Percentiles rank a stretch among this genome's conserved stretches.
These are phyloP conservation scores for Ehretia macrophylla DNA, from an alignment of 257 asterid species.

Conservation along the genomic window DNA sequence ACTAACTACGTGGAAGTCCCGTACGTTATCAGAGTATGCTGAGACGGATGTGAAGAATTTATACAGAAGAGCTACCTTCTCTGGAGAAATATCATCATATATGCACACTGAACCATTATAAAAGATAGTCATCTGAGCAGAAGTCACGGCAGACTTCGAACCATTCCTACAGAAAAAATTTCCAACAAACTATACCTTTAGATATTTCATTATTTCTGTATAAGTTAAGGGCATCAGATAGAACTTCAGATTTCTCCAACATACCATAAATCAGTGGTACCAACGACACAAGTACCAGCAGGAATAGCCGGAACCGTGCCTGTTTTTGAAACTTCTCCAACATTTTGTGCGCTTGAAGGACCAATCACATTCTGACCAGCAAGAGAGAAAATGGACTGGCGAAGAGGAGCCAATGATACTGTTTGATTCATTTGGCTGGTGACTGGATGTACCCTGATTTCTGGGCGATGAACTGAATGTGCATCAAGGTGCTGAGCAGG, in stretches of 20 bases:
- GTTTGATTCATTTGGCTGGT: slow-evolving; percentile 20
- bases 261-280: slow-evolving; percentile 72
- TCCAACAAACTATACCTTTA: slow-evolving; percentile 13
- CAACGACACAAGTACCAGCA: slow-evolving; percentile 43
- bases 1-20: neutral
- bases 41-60: neutral
- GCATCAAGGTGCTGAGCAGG: slow-evolving; percentile 31
- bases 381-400: slow-evolving; percentile 31
- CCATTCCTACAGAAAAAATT: slow-evolving; percentile 36
- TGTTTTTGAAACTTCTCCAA: slow-evolving; percentile 23
- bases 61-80: slow-evolving; percentile 52
- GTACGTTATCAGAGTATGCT: neutral
- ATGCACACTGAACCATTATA: slow-evolving; percentile 82
- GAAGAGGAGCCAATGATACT: slow-evolving; percentile 35
- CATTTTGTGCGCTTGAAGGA: slow-evolving; percentile 29
- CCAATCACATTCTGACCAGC: slow-evolving; percentile 31
- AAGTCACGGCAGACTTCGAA: slow-evolving; percentile 34
- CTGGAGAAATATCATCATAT: slow-evolving; percentile 67
- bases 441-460: slow-evolving; percentile 19
- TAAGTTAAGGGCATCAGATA: neutral
- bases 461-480: slow-evolving; percentile 16
- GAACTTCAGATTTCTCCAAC: slow-evolving; percentile 1
- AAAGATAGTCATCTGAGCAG: slow-evolving; percentile 87
- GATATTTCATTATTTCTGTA: neutral
- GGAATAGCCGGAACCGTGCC: slow-evolving; percentile 31